Base-by-base conservation (phyloP, 129 eudicot genomes). In the Centrapalus pauciflorus region DNA sequence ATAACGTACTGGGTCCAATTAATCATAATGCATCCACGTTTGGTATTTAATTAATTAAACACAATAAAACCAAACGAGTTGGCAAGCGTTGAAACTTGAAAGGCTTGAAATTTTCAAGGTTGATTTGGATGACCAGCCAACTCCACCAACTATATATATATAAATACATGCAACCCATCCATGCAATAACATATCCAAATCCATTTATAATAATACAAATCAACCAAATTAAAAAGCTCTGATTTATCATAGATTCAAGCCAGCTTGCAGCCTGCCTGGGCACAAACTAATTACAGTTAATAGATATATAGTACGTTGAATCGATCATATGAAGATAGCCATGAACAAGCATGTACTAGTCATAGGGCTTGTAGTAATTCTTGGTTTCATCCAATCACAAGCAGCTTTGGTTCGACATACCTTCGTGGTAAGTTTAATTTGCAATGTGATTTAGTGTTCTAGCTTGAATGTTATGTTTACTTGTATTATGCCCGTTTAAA, bases 401-500 rank as follows among this genome's bases (percentile, higher is more conserved):
- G 70, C 70, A 14, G 70, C 70, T 28, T 11, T 64, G 43, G 70
- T 64, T 64, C 70, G 70, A 45, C 16, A 65, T 46, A 65, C 43
- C 25, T 65, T 65, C 28, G 57, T 26, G 70, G 70, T 65, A 65
- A 46, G 55, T 12, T 25, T 69, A n/a, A n/a, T 12, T 2, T 23
- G 55, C 5, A 30, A 25, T 40, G 37, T 7, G 58, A 17, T 12
- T 40, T 33, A 6, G 6, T 2, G 27, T 12, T 28, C 24, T 29
- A 13, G 7, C 17, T 54, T 3, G 16, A 21, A 16, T 2, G 26
- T 41, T 3, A 19, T 14, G 3, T n/a, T 33, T 17, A 58, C 0
- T 29, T 3, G 14, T 11, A 14, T 13, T 30, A 59, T n/a, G n/a
- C n/a, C n/a, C n/a, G n/a, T n/a, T n/a, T n/a, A n/a, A n/a, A n/a